Conservation (phyloP, 129 eudicot genomes). For the Chrysanthemum makinoi region DNA sequence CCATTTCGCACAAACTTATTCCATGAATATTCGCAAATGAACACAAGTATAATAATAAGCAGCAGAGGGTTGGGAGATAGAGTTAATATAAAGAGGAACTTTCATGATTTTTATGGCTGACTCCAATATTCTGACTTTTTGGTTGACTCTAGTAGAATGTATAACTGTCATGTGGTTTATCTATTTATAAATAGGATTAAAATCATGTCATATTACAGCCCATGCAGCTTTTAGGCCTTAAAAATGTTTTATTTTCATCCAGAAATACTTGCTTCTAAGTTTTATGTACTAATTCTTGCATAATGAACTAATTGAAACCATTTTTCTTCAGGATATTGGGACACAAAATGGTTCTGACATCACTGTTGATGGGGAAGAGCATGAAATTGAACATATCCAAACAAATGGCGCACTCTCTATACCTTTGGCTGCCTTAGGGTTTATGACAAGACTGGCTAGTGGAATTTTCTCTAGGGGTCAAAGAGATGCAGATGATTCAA, state of each 20-base stretch:
- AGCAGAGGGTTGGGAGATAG: no score
- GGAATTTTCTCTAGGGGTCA: slow-evolving; percentile 87
- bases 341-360: slow-evolving; percentile 41
- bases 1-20: no score
- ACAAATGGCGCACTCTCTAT: slow-evolving; percentile 73
- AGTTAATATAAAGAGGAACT: no score
- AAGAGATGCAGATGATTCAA: slow-evolving; percentile 41
- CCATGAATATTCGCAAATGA: no score
- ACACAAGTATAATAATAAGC: no score
- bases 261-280: neutral
- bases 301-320: neutral
- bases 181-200: no score
- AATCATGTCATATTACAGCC: no score
- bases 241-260: neutral
- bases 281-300: neutral
- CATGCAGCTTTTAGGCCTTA: slow-evolving; percentile 1
- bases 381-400: slow-evolving; percentile 50
- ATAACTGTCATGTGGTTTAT: no score
- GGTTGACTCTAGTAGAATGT: neutral
- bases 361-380: slow-evolving; percentile 51
- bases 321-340: slow-evolving; percentile 49
- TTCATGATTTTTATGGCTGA: no score
- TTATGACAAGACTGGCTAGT: slow-evolving; percentile 74
- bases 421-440: slow-evolving; percentile 77
- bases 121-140: neutral